Conservation (phyloP, 2,329 filamentous ascomycete species). For the Aureobasidium namibiae region DNA sequence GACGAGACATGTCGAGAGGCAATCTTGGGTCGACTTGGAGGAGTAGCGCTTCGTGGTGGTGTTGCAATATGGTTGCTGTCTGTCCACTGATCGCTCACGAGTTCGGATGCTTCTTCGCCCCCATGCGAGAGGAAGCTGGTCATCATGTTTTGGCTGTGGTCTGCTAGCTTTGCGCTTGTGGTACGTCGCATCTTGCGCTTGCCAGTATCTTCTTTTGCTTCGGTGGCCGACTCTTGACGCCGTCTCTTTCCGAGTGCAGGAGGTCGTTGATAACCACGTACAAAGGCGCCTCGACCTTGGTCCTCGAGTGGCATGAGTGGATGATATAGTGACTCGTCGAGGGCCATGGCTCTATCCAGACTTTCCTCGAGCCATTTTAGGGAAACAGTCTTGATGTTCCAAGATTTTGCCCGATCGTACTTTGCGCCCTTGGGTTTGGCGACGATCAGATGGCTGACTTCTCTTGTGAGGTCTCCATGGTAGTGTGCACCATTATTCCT, state of each 20-base stretch:
- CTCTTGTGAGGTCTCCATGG: constrained; percentile 76
- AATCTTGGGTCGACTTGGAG: neutral
- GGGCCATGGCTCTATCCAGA: constrained; percentile 75
- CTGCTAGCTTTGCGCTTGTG: constrained; percentile 73
- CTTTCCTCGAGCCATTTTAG: constrained; percentile 81
- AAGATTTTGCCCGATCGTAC: constrained; percentile 76
- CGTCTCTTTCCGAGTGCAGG: constrained; percentile 48
- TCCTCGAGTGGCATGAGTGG: constrained; percentile 60
- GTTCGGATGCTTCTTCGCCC: neutral
- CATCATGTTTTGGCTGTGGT: constrained; percentile 80
- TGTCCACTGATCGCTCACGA: constrained; percentile 5
- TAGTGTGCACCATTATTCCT: constrained; percentile 70
- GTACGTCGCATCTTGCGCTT: constrained; percentile 79
- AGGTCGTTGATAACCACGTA: neutral
- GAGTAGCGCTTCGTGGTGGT: neutral
- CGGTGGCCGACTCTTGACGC: constrained; percentile 16
- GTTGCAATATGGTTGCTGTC: neutral
- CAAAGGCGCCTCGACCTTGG: constrained; percentile 67
- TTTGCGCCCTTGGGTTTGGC: constrained; percentile 75
- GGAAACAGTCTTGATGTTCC: constrained; percentile 72
- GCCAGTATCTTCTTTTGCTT: constrained; percentile 41
- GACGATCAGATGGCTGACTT: constrained; percentile 81
- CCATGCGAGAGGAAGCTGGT: constrained; percentile 61
- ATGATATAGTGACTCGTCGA: constrained; percentile 81
- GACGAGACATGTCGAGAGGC: neutral